These are phyloP conservation scores for Talaromyces sp. DNA, from an alignment of 2,329 filamentous ascomycete species.

Conservation along the genomic window DNA sequence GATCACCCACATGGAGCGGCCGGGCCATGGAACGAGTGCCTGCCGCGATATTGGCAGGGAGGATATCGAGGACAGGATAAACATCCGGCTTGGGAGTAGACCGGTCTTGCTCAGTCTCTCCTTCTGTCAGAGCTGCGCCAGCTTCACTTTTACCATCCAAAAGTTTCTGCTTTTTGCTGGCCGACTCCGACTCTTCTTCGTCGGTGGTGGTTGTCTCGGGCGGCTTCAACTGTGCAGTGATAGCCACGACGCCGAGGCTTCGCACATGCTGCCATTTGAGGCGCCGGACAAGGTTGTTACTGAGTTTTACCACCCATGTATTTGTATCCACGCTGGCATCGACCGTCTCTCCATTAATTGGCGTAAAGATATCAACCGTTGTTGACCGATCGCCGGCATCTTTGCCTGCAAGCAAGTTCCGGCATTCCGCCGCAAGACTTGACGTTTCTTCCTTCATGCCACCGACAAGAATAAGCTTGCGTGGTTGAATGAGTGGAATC, in stretches of 20 bases:
- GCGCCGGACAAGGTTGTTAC: constrained; percentile 74
- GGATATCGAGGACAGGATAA: constrained; percentile 53
- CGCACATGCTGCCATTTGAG: constrained; percentile 94
- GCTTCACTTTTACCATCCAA: constrained; percentile 42
- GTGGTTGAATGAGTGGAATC: constrained; percentile 85
- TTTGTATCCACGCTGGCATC: constrained; percentile 97
- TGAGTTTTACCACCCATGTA: constrained; percentile 90
- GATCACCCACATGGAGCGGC: constrained; percentile 88
- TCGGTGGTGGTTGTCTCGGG: constrained; percentile 30
- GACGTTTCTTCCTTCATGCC: constrained; percentile 74
- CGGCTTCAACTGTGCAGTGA: constrained; percentile 67
- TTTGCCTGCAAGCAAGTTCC: constrained; percentile 54
- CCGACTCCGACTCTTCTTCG: constrained; percentile 32
- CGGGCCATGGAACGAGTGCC: constrained; percentile 72
- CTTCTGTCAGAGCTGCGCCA: constrained; percentile 22
- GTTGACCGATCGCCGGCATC: constrained; percentile 17
- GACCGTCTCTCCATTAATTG: constrained; percentile 64
- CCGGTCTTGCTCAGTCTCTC: constrained; percentile 16
- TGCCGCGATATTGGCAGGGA: constrained; percentile 59
- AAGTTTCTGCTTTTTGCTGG: constrained; percentile 49
- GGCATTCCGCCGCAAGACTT: constrained; percentile 72
- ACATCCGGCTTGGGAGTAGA: constrained; percentile 26
- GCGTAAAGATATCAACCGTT: constrained; percentile 65
- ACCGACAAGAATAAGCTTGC: constrained; percentile 88
- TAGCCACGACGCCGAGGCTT: constrained; percentile 83